Conservation (phyloP, 345 rosid species). For the Moricandia moricandioides region DNA sequence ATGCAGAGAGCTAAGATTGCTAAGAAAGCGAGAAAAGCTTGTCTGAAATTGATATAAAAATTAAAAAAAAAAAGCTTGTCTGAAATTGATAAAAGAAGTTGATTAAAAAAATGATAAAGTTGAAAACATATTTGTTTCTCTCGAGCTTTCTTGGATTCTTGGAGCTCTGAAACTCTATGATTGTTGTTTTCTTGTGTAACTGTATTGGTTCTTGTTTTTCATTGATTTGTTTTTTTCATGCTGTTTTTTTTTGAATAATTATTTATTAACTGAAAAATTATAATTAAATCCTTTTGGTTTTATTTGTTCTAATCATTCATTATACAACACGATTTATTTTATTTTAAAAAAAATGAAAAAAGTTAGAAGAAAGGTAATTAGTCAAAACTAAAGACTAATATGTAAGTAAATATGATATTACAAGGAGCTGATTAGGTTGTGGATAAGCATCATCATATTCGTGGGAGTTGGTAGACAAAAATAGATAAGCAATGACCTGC, state of each 20-base stretch:
- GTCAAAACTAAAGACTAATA: not conserved
- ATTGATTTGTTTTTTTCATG: slow-evolving; percentile 11
- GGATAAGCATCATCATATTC: no score
- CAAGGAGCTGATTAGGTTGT: not conserved
- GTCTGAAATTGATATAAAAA: slow-evolving; percentile 24
- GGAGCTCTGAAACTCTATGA: not conserved
- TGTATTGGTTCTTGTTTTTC: slow-evolving; percentile 5
- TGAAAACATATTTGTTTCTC: not conserved
- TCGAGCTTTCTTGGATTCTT: slow-evolving; percentile 13
- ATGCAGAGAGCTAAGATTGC: slow-evolving; percentile 33
- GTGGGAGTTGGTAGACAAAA: no score
- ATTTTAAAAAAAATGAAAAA: not conserved
- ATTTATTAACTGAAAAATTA: not conserved
- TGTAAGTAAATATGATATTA: not conserved
- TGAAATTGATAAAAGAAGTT: slow-evolving; percentile 26
- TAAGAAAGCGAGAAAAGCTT: slow-evolving; percentile 16
- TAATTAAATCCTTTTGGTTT: not conserved
- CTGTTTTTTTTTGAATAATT: not conserved
- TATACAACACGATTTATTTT: not conserved
- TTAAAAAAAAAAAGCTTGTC: slow-evolving; percentile 23
- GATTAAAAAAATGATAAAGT: not conserved
- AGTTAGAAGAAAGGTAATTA: not conserved
- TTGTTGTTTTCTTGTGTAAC: not conserved
- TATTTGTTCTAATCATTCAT: not conserved
- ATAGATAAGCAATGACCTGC: not conserved